phyloP scores from a whole-genome alignment of 257 asterid genomes.

The Solanum peruvianum region DNA sequence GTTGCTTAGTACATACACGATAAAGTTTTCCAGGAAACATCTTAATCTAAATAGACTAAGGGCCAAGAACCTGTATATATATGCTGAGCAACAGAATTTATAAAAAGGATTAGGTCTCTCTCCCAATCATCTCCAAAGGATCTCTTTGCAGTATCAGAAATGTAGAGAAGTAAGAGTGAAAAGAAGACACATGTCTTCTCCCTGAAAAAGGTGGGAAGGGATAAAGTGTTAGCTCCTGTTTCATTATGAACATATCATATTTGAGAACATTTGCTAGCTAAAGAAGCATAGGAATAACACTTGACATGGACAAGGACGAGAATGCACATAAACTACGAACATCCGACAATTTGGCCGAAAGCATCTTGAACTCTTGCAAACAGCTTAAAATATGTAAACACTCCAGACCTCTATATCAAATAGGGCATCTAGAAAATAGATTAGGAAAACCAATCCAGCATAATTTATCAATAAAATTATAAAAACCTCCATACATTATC shows the following conservation, averaged over 20 bases:
- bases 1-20: not conserved
- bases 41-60: not conserved
- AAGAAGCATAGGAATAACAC: not conserved
- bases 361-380: not conserved
- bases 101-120: conserved; percentile 20
- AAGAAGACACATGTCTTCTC: conserved; percentile 62
- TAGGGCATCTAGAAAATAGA: not conserved
- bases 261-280: too few relatives aligned
- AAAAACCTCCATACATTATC: not conserved
- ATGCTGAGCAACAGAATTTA: conserved; percentile 27
- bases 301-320: not conserved
- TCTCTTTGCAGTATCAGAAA: conserved; percentile 29
- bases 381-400: not conserved
- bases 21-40: not conserved
- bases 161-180: conserved; percentile 42
- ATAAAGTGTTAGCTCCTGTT: conserved; percentile 1
- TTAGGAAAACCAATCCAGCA: not conserved
- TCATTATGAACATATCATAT: not conserved
- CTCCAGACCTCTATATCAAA: not conserved
- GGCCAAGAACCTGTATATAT: conserved; percentile 39
- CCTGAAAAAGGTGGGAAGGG: conserved; percentile 30
- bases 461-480: not conserved
- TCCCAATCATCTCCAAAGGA: conserved; percentile 14
- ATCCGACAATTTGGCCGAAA: not conserved
- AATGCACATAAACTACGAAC: not conserved